Evolutionary conservation across 1,284 basidiomycete species (phyloP).

Genomic region (Ceratobasidium sp.): DNA sequence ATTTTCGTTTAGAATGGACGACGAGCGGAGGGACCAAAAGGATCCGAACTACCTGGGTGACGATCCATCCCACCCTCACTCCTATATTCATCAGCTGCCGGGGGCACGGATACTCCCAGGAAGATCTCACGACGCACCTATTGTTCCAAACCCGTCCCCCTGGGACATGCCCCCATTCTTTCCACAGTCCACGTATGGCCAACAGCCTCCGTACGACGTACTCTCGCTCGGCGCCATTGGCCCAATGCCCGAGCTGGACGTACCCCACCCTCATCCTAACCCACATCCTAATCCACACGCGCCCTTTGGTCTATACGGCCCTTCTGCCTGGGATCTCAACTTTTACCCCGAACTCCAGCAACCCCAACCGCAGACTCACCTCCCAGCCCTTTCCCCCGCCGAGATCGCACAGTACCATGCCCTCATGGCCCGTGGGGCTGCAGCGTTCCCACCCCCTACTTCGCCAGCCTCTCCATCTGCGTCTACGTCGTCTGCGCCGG

Average conservation of each 20-base stretch:
- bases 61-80: neutral
- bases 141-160: neutral
- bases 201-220: slow-evolving; percentile 26
- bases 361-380: neutral
- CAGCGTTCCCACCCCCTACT: slow-evolving; percentile 13
- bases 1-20: slow-evolving; percentile 41
- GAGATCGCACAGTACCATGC: slow-evolving; percentile 44
- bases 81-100: slow-evolving; percentile 15
- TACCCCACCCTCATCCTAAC: neutral
- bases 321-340: slow-evolving; percentile 25
- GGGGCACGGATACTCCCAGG: neutral
- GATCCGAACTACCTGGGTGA: neutral
- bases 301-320: slow-evolving; percentile 1
- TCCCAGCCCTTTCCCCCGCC: slow-evolving; percentile 20
- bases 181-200: slow-evolving; percentile 13
- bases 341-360: slow-evolving; percentile 14
- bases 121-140: neutral
- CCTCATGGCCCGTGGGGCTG: slow-evolving; percentile 33
- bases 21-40: slow-evolving; percentile 6
- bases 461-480: neutral
- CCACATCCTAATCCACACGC: slow-evolving; percentile 7
- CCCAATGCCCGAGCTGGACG: neutral
- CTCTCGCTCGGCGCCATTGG: slow-evolving; percentile 25
- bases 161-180: slow-evolving; percentile 33
- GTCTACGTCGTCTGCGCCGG: slow-evolving; percentile 20